A percentile compares a stretch with the other conserved stretches of the same genome.
Evolutionary conservation across 441 rosid species (phyloP).

Genomic region (Hura crepitans): DNA sequence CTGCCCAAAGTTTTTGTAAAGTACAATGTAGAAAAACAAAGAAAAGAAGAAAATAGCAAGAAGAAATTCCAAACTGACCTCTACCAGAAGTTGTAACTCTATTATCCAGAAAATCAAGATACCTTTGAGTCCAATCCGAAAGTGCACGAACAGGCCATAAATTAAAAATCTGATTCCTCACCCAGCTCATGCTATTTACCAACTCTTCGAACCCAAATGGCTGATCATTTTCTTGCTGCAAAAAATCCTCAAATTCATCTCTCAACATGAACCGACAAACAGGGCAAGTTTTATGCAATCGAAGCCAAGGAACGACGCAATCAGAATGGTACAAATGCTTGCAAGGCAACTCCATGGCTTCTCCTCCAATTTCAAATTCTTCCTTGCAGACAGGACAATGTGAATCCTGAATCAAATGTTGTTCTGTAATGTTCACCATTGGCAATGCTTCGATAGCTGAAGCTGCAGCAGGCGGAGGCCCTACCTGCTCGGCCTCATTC

Average conservation of each 20-base stretch:
- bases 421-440: conserved; percentile 31
- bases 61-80: conserved; percentile 33
- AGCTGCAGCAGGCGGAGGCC: conserved; percentile 45
- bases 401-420: conserved; percentile 31
- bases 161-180: conserved; percentile 37
- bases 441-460: conserved; percentile 50
- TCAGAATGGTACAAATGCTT: conserved; percentile 62
- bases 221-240: neutral
- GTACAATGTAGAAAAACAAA: neutral
- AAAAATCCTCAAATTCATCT: conserved; percentile 6
- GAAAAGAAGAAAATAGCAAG: conserved; percentile 8
- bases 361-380: conserved; percentile 47
- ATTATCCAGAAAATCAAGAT: conserved; percentile 25
- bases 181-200: conserved; percentile 25
- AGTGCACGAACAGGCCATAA: conserved; percentile 47
- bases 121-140: conserved; percentile 40
- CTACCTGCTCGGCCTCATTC: conserved; percentile 23
- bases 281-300: conserved; percentile 62
- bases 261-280: conserved; percentile 53
- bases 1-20: neutral
- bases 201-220: conserved; percentile 28
- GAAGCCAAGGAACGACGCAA: conserved; percentile 71
- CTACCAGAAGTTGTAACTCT: conserved; percentile 16
- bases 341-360: conserved; percentile 55
- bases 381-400: conserved; percentile 78